Evolutionary conservation across 1,284 basidiomycete genomes (phyloP), one percentile per base, ranked within the genome.

Genomic region (Trichosporon faecale): DNA sequence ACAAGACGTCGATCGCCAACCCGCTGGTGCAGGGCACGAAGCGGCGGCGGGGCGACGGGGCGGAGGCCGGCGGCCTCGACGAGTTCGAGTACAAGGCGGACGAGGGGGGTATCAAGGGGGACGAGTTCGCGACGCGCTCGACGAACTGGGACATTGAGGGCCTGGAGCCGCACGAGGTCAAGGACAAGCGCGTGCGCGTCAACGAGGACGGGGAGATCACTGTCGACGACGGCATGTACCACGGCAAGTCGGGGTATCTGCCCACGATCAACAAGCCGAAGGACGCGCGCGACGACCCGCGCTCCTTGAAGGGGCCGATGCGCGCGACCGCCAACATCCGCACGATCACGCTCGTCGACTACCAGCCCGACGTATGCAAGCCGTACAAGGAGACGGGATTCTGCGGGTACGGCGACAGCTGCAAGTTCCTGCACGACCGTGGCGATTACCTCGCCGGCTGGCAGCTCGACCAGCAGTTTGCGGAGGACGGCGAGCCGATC

Each of bases 371-470:
- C 79, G 93, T 98, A 23, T 99, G 97, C 85, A 99, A 99, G 83
- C 95, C 98, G 84, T 99, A 99, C 85, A 98, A 98, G 89, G 96
- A 99, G 85, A 99, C 96, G 57, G 97, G 97, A 0, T 99, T 94
- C 83, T 99, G 96, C 84, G 97, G 97, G 3, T 99, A 97, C 81
- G 97, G 97, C 33, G 97, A 99, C 84, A 95, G 94, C 8, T 99
- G 96, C 85, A 99, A 98, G 86, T 94, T 95, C 84, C 86, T 94
- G 80, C 92, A 94, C 83, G 92, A 94, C 83, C 83, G 87, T 64
- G 86, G 86, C 68, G 87, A 88, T 78, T 98, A 99, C 84, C 89
- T 99, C 35, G 91, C 92, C 11, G 97, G 97, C 57, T 99, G 97
- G 97, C 96, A 99, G 84, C 87, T 99, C 67, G 95, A 98, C 85